Conservation (phyloP, 1,139 yeast genomes). For the Suzukiozyma palmioleophila region DNA sequence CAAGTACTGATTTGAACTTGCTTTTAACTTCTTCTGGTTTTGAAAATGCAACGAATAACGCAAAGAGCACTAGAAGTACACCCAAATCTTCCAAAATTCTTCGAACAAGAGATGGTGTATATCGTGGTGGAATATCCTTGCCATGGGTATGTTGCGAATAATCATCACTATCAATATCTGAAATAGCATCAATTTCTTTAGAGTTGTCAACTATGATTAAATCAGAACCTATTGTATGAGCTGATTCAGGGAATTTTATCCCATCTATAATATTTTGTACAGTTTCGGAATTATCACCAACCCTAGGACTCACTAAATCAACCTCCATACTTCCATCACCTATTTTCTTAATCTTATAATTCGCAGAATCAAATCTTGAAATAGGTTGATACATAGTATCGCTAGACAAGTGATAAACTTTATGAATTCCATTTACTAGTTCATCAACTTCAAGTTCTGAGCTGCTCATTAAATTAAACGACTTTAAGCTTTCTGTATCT, state of each 20-base stretch:
- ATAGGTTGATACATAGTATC: constrained; percentile 36
- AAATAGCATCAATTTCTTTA: constrained; percentile 2
- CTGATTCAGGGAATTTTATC: constrained; percentile 26
- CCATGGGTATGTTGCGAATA: not conserved
- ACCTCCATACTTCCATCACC: constrained; percentile 20
- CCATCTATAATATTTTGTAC: constrained; percentile 36
- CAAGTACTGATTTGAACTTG: not conserved
- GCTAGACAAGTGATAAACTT: constrained; percentile 28
- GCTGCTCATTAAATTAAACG: constrained; percentile 17
- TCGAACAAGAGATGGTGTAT: constrained; percentile 9
- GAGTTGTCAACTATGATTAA: constrained; percentile 12
- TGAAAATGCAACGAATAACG: constrained; percentile 27
- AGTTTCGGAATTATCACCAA: constrained; percentile 4
- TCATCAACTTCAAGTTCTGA: constrained; percentile 20
- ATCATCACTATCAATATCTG: not conserved
- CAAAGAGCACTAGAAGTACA: constrained; percentile 32
- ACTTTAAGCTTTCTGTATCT: constrained; percentile 10
- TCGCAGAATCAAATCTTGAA: constrained; percentile 20
- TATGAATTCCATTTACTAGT: constrained; percentile 52
- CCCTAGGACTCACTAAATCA: not conserved
- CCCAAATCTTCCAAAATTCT: constrained; percentile 49
- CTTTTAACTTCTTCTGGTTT: constrained; percentile 28
- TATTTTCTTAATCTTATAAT: constrained; percentile 18
- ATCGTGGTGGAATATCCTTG: not conserved
- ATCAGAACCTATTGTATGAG: constrained; percentile 11